A percentile compares a stretch with the other conserved stretches of the same genome.
Conservation (phyloP, 495 filamentous ascomycete genomes). For the Aspergillus bertholletiae region DNA sequence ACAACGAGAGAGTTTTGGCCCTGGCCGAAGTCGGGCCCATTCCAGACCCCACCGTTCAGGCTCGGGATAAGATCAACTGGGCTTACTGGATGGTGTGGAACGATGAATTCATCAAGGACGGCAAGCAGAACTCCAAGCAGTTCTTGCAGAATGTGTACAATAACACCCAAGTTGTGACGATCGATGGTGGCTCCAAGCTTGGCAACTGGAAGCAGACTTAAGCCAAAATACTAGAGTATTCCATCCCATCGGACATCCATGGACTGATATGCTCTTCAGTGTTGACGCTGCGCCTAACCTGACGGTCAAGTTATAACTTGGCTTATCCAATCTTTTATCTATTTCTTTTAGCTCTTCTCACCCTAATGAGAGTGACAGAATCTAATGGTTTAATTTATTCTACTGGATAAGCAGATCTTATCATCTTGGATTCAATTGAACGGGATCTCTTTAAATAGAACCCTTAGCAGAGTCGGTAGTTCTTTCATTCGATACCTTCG, state of each 20-base stretch:
- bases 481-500: too few species aligned
- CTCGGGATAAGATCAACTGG: neutral
- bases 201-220: neutral
- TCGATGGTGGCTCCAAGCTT: neutral
- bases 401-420: too few species aligned
- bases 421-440: too few species aligned
- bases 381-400: too few species aligned
- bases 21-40: slow-evolving; percentile 5
- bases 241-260: too few species aligned
- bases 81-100: slow-evolving; percentile 7
- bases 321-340: neutral
- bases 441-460: too few species aligned
- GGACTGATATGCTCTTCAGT: too few species aligned
- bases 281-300: too few species aligned
- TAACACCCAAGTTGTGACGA: neutral
- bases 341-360: neutral
- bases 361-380: neutral
- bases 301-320: too few species aligned
- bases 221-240: too few species aligned
- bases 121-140: neutral
- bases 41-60: slow-evolving; percentile 2
- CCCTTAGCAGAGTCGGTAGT: too few species aligned
- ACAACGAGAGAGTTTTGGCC: slow-evolving; percentile 1
- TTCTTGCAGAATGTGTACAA: slow-evolving; percentile 1
- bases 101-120: slow-evolving; percentile 6